phyloP scores from a whole-genome alignment of 495 filamentous ascomycete species.

The Bathelium albidoporum region DNA sequence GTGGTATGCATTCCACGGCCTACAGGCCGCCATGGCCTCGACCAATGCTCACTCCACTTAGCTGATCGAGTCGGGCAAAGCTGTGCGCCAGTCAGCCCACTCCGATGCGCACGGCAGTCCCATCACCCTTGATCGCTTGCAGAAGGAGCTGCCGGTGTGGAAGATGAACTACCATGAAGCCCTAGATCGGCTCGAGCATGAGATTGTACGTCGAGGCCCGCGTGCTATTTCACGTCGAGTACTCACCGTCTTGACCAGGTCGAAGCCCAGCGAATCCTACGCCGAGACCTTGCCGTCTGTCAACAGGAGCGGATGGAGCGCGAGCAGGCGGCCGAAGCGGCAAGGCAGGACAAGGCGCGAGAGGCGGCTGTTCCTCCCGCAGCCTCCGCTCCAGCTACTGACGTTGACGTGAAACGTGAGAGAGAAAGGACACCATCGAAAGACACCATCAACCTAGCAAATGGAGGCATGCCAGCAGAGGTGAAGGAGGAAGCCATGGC shows the following conservation, averaged over 20 bases:
- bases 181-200: conserved; percentile 25
- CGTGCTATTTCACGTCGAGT: not conserved
- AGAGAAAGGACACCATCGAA: not conserved
- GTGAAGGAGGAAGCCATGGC: not conserved
- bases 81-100: not conserved
- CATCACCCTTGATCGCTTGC: not conserved
- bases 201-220: conserved; percentile 13
- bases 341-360: conserved; percentile 15
- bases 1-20: not conserved
- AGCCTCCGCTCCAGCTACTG: not conserved
- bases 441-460: not conserved
- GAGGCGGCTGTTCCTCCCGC: conserved; percentile 7
- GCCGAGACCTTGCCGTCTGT: conserved; percentile 23
- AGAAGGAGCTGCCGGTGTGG: not conserved
- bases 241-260: not conserved
- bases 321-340: conserved; percentile 19
- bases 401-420: not conserved
- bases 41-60: not conserved
- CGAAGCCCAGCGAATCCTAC: conserved; percentile 19
- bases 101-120: not conserved
- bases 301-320: conserved; percentile 18
- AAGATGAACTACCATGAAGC: conserved; percentile 16
- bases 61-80: conserved; percentile 1
- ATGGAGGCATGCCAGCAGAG: not conserved
- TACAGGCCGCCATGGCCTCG: not conserved